These are phyloP conservation scores for Tardiomyces digboiensis DNA, from an alignment of 1,139 yeast genomes.

Conservation along the genomic window DNA sequence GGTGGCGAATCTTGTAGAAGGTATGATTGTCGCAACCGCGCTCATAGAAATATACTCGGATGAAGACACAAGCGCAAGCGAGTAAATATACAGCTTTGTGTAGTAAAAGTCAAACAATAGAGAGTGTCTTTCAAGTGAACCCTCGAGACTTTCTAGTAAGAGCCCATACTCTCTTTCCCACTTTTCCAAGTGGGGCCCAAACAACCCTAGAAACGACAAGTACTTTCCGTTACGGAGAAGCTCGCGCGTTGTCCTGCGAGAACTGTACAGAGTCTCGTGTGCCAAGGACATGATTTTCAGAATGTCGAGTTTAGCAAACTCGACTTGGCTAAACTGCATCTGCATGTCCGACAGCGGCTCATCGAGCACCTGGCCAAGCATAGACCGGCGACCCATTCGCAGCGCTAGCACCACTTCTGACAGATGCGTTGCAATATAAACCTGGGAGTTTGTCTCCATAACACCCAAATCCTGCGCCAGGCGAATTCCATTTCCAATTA, in stretches of 20 bases:
- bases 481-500: conserved; percentile 79
- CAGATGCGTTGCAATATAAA: conserved; percentile 74
- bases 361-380: conserved; percentile 23
- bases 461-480: conserved; percentile 83
- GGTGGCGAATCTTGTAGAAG: conserved; percentile 69
- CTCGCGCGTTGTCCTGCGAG: conserved; percentile 27
- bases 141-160: conserved; percentile 35
- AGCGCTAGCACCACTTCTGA: conserved; percentile 52
- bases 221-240: conserved; percentile 43
- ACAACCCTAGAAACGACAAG: conserved; percentile 57
- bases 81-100: conserved; percentile 72
- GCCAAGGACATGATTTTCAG: conserved; percentile 74
- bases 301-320: conserved; percentile 71
- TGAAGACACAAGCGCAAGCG: conserved; percentile 47
- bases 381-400: conserved; percentile 28
- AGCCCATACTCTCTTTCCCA: conserved; percentile 64
- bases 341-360: conserved; percentile 20
- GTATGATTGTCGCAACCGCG: conserved; percentile 55
- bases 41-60: conserved; percentile 9
- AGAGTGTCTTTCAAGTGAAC: conserved; percentile 55
- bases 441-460: conserved; percentile 61
- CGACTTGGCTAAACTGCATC: conserved; percentile 47
- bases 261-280: conserved; percentile 67
- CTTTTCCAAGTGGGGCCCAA: conserved; percentile 66
- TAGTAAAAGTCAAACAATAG: conserved; percentile 76